phyloP scores from a whole-genome alignment of 2,329 filamentous ascomycete genomes.

The Beauveria rudraprayagi region DNA sequence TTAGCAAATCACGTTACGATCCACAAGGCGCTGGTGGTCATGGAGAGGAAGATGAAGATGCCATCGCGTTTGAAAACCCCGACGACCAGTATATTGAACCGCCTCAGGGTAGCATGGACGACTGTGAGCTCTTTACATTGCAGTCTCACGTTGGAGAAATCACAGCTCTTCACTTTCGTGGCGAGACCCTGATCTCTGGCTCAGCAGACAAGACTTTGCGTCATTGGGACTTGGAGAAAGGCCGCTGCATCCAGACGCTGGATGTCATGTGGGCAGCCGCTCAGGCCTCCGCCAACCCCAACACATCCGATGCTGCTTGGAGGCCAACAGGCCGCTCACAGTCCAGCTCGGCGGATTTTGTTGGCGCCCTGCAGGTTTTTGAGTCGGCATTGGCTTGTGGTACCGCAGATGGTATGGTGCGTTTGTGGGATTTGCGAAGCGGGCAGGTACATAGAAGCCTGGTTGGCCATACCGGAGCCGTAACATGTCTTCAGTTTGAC shows the following conservation, averaged over 20 bases:
- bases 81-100: conserved; percentile 62
- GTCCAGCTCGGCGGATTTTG: conserved; percentile 73
- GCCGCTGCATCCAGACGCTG: conserved; percentile 93
- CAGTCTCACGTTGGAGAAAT: conserved; percentile 90
- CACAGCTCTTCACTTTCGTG: conserved; percentile 84
- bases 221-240: conserved; percentile 95
- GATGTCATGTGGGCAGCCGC: conserved; percentile 98
- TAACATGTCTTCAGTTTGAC: conserved; percentile 93
- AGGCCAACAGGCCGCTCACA: conserved; percentile 57
- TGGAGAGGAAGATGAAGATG: conserved; percentile 54
- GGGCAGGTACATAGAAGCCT: conserved; percentile 95
- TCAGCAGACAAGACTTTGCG: conserved; percentile 95
- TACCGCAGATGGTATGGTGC: conserved; percentile 94
- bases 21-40: conserved; percentile 57
- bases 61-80: conserved; percentile 63
- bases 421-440: conserved; percentile 91
- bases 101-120: conserved; percentile 71
- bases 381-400: conserved; percentile 93
- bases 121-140: conserved; percentile 83
- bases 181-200: conserved; percentile 85
- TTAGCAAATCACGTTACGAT: conserved; percentile 80
- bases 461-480: conserved; percentile 89
- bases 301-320: conserved; percentile 58
- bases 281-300: conserved; percentile 67
- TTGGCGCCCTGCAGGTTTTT: conserved; percentile 90